Percentiles rank a stretch among this genome's conserved stretches.
Evolutionary conservation across 2,329 filamentous ascomycete species (phyloP).

Genomic region (Exserohilum turcica): DNA sequence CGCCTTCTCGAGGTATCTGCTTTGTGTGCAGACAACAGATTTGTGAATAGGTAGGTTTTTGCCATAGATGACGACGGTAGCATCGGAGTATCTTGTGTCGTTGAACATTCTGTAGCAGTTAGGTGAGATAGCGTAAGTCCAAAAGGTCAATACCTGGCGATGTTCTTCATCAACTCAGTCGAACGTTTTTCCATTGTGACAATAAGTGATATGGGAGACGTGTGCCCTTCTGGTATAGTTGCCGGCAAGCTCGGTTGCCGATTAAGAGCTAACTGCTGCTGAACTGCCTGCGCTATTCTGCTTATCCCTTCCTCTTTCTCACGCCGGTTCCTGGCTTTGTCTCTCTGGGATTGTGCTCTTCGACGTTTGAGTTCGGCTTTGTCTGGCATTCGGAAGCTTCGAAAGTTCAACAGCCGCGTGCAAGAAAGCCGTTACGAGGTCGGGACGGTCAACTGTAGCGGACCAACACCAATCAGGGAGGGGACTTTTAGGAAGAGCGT

Average conservation of each 20-base stretch:
- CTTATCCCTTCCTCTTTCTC: constrained; percentile 4
- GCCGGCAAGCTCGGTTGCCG: not conserved
- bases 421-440: not conserved
- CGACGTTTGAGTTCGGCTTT: constrained; percentile 7
- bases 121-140: not conserved
- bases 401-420: not conserved
- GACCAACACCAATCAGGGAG: no score
- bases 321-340: constrained; percentile 4
- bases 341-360: constrained; percentile 10
- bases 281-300: not conserved
- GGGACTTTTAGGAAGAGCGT: no score
- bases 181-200: constrained; percentile 2
- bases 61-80: constrained; percentile 9
- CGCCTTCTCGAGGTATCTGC: constrained; percentile 19
- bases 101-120: constrained; percentile 14
- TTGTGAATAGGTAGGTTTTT: constrained; percentile 12
- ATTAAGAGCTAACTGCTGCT: constrained; percentile 2
- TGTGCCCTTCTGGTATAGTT: not conserved
- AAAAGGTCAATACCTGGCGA: constrained; percentile 4
- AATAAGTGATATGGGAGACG: constrained; percentile 1
- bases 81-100: constrained; percentile 16
- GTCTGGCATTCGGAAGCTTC: not conserved
- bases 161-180: constrained; percentile 1
- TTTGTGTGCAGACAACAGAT: constrained; percentile 19
- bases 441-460: no score